Evolutionary conservation across 805 yeast species (phyloP).

Genomic region (Starmerella stellata): DNA sequence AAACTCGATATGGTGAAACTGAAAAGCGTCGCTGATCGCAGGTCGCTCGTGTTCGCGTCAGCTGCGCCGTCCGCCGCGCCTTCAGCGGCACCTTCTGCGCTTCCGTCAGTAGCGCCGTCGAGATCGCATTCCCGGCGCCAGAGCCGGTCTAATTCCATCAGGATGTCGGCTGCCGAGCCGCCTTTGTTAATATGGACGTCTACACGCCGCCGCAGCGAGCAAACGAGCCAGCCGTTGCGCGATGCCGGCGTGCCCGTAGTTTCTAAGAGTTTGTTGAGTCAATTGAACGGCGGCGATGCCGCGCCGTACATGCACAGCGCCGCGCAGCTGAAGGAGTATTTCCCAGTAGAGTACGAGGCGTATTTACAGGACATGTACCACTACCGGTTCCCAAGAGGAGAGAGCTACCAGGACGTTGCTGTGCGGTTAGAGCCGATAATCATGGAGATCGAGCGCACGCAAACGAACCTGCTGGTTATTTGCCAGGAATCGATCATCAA

Average conservation of each 20-base stretch:
- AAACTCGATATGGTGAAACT: conserved; percentile 11
- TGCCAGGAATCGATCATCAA: conserved; percentile 84
- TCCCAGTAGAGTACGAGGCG: conserved; percentile 51
- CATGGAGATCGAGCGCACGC: conserved; percentile 79
- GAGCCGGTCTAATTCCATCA: background rate
- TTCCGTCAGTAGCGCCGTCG: conserved; percentile 3
- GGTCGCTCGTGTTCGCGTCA: conserved; percentile 10
- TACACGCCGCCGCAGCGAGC: conserved; percentile 63
- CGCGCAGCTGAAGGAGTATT: conserved; percentile 39
- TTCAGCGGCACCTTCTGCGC: conserved; percentile 8
- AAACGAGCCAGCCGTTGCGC: conserved; percentile 55
- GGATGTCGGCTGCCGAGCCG: conserved; percentile 4
- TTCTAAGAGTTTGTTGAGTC: conserved; percentile 69
- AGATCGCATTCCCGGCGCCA: background rate
- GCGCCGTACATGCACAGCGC: conserved; percentile 39
- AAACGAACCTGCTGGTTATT: conserved; percentile 63
- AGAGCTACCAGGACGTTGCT: conserved; percentile 90
- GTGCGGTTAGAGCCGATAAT: conserved; percentile 83
- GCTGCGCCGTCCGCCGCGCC: conserved; percentile 6
- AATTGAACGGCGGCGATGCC: conserved; percentile 73
- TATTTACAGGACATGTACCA: conserved; percentile 72
- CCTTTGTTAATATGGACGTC: conserved; percentile 84
- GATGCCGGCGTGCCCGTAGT: conserved; percentile 44
- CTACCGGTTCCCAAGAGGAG: conserved; percentile 79
- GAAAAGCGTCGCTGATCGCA: conserved; percentile 13